Evolutionary conservation across 129 eudicot species (phyloP), one percentile per base, ranked within the genome.

Genomic region (Logfia minima): DNA sequence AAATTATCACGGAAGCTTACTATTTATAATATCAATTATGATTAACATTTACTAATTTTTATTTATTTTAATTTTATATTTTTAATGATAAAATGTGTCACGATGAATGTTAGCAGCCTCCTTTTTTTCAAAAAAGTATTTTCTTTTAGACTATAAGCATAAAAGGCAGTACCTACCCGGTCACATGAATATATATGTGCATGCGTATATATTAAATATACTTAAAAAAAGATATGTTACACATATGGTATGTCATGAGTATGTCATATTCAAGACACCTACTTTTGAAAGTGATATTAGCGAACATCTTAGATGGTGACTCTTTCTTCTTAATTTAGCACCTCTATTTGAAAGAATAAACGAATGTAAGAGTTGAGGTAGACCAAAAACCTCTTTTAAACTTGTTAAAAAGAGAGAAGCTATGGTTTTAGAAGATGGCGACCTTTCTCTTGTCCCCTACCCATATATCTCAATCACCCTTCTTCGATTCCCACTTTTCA

Each of bases 231-330:
- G 8, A 62, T 74, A 22, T 45, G 34, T 32, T 71, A 51, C 24
- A 66, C 43, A 51, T 52, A 55, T 55, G 60, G 11, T 18, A 31
- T 55, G 24, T 8, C 52, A 11, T 43, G 26, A 43, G 32, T 72
- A 59, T 65, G 74, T 80, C 83, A n/a, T 52, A 39, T 37, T 80
- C 78, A 80, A 73, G 83, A 80, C 83, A 80, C 79, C 79, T 72
- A 80, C 66, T 65, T 79, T 29, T 64, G 74, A 65, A 80, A 72
- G 74, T 72, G 83, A 65, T 72, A 6, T 48, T 35, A 52, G 69
- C 74, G 68, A 72, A 73, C 79, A 80, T 72, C 61, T 24, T 48
- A 59, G 83, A 80, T 80, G 75, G 62, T 80, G 79, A 80, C 83
- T 65, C 67, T 73, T 65, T 73, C 34, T 35, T 66, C 53, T 65